Evolutionary conservation across 495 filamentous ascomycete genomes (phyloP).

Genomic region (Sordaria brevicollis): DNA sequence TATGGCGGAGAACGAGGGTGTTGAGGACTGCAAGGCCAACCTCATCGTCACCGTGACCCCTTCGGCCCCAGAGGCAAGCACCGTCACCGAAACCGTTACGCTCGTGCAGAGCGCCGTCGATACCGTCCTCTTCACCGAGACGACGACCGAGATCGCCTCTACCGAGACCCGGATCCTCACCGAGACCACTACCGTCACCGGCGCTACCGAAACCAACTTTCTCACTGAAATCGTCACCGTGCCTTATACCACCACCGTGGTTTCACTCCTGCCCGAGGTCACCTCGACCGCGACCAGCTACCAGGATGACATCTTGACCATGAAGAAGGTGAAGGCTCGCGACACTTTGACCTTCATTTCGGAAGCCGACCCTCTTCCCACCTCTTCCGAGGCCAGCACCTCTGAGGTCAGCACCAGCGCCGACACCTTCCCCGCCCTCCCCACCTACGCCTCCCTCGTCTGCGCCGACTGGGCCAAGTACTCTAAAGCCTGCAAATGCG

Average conservation of each 20-base stretch:
- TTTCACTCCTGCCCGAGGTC: background rate
- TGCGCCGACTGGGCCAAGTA: conserved; percentile 1
- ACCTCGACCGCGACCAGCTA: background rate
- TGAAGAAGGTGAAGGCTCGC: background rate
- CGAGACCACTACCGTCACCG: background rate
- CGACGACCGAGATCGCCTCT: background rate
- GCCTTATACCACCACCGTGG: background rate
- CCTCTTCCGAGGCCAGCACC: too few relatives aligned
- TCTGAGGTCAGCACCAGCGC: too few relatives aligned
- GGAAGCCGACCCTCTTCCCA: background rate
- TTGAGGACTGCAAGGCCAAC: background rate
- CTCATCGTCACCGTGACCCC: conserved; percentile 1
- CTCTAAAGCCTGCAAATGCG: background rate
- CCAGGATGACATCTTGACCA: background rate
- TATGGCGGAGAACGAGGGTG: background rate
- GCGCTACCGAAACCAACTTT: background rate
- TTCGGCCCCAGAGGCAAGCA: background rate
- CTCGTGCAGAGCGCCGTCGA: background rate
- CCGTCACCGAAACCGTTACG: background rate
- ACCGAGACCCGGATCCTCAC: conserved; percentile 1
- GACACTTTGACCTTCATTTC: background rate
- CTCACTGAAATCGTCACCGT: background rate
- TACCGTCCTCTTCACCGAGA: conserved; percentile 2
- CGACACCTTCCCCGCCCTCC: background rate
- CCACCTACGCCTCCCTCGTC: background rate